Percentiles rank a stretch among this genome's conserved stretches.
Conservation (phyloP, 371 early-diverging fungal species). For the Syncephalastrum racemosum region DNA sequence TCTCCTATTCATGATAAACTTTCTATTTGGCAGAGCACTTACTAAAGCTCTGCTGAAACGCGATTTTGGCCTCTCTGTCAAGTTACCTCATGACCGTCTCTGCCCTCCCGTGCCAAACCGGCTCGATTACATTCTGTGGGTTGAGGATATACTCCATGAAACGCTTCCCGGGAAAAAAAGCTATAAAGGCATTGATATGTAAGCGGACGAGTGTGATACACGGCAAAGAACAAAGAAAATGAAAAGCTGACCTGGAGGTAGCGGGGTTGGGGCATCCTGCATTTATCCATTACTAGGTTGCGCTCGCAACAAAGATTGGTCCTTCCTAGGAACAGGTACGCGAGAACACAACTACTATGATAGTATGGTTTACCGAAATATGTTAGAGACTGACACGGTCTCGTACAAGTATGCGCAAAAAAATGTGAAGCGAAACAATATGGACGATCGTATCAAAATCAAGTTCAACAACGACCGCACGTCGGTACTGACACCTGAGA, state of each 20-base stretch:
- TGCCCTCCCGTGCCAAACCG: constrained; percentile 67
- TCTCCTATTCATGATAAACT: background rate
- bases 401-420: constrained; percentile 52
- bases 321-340: constrained; percentile 61
- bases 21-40: constrained; percentile 37
- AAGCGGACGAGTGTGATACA: constrained; percentile 12
- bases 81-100: constrained; percentile 64
- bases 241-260: constrained; percentile 13
- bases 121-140: constrained; percentile 67
- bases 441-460: constrained; percentile 46
- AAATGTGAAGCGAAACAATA: constrained; percentile 54
- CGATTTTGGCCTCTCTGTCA: constrained; percentile 55
- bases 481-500: constrained; percentile 31
- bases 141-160: constrained; percentile 58
- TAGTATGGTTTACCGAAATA: background rate
- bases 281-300: constrained; percentile 74
- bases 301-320: constrained; percentile 42
- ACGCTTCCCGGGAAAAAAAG: constrained; percentile 8
- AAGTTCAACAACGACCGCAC: constrained; percentile 30
- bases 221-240: background rate
- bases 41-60: constrained; percentile 55
- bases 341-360: background rate
- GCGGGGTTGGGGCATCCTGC: constrained; percentile 77
- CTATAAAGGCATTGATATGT: constrained; percentile 64
- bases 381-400: background rate